Evolutionary conservation across 2,329 filamentous ascomycete genomes (phyloP), one percentile per base, ranked within the genome.

Genomic region (Mycocentrospora acerina): DNA sequence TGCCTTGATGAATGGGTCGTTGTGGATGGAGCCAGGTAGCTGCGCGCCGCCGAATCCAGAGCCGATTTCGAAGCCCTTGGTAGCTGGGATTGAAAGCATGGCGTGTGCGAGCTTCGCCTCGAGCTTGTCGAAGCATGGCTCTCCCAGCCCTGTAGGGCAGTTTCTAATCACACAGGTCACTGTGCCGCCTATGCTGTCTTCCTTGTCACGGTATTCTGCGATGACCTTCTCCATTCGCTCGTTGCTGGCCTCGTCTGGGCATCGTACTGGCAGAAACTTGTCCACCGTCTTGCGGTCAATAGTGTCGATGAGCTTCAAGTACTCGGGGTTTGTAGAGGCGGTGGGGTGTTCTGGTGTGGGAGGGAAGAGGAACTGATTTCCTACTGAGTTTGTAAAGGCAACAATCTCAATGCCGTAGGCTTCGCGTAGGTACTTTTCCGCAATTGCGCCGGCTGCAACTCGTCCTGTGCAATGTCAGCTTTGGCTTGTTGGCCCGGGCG

Each of bases 121-220:
- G 29, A 97, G 78, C 75, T 97, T 97, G 70, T 95, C 88, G 68
- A 98, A 97, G 69, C 82, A 87, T 1, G 91, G 93, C 76, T 97
- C 93, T 43, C 93, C 93, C 3, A 97, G 79, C 0, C 91, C 91
- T 27, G 81, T 79, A 18, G 91, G 93, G 7, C 82, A 81, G 60
- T 94, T 91, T 49, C 87, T 81, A 62, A 97, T 90, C 26, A 97
- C 87, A 59, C 91, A 97, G 30, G 90, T 95, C 13, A 97, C 90
- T 10, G 89, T 95, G 45, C 93, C 93, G 42, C 93, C 93, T 53
- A 95, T 96, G 71, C 86, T 91, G 74, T 97, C 91, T 42, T 88
- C 70, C 42, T 76, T 77, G 55, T 95, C 88, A 39, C 84, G 79
- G 72, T 86, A 90, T 30, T 84, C 79, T 55, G 83, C 86, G 55